Percentiles rank a stretch among this genome's conserved stretches.
Evolutionary conservation across 2,329 filamentous ascomycete genomes (phyloP).

Genomic region (Pseudogymnoascus sp.): DNA sequence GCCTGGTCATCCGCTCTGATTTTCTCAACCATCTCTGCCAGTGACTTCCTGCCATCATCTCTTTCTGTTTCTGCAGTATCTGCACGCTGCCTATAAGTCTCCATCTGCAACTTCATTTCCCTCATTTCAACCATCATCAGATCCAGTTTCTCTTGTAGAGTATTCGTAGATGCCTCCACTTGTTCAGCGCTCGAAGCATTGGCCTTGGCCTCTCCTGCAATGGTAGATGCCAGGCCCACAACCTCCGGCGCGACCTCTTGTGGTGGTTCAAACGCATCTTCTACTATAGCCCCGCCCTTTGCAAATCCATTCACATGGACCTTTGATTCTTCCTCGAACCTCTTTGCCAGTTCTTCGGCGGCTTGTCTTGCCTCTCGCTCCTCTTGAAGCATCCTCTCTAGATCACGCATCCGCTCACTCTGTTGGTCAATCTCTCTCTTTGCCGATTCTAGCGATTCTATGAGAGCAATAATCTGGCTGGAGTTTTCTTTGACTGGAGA

Average conservation of each 20-base stretch:
- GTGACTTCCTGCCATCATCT: conserved; percentile 60
- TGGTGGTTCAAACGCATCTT: conserved; percentile 41
- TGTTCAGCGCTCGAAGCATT: conserved; percentile 21
- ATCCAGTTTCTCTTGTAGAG: conserved; percentile 66
- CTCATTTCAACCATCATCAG: conserved; percentile 72
- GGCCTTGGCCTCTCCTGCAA: conserved; percentile 16
- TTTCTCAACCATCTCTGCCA: conserved; percentile 82
- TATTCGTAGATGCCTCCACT: conserved; percentile 34
- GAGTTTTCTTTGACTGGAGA: conserved; percentile 47
- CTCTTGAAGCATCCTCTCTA: conserved; percentile 70
- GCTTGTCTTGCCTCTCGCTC: conserved; percentile 76
- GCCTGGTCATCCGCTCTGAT: conserved; percentile 64
- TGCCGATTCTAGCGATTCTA: conserved; percentile 74
- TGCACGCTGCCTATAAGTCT: conserved; percentile 68
- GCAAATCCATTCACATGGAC: conserved; percentile 35
- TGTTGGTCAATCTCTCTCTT: conserved; percentile 86
- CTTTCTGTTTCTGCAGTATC: conserved; percentile 75
- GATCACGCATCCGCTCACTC: conserved; percentile 66
- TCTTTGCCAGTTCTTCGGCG: conserved; percentile 74
- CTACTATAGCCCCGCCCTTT: conserved; percentile 34
- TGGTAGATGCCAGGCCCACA: conserved; percentile 8
- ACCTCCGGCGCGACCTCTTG: conserved; percentile 26
- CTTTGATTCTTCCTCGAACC: conserved; percentile 55
- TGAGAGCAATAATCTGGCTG: conserved; percentile 74
- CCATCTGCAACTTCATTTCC: conserved; percentile 71